phyloP scores from a whole-genome alignment of 2,329 filamentous ascomycete species.

The Claviceps sorghi region DNA sequence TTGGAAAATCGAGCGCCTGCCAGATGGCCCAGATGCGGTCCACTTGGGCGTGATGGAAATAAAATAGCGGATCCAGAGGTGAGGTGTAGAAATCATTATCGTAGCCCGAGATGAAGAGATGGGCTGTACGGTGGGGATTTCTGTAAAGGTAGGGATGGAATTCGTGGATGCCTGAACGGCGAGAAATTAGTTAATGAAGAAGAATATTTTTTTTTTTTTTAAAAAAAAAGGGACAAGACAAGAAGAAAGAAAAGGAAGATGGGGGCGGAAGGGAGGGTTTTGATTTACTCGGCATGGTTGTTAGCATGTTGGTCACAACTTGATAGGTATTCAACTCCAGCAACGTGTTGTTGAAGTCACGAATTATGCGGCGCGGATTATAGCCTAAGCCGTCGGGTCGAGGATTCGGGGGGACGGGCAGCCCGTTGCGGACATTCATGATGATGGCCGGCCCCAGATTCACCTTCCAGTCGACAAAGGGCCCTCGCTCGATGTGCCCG shows the following conservation, averaged over 20 bases:
- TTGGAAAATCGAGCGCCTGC: conserved; percentile 3
- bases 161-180: not conserved
- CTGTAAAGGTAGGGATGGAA: conserved; percentile 2
- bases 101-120: conserved; percentile 3
- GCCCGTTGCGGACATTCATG: not conserved
- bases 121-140: not conserved
- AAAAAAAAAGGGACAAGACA: not conserved
- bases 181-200: not conserved
- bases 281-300: not conserved
- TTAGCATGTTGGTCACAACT: not conserved
- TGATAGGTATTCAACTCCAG: not conserved
- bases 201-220: not conserved
- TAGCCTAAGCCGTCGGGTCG: not conserved
- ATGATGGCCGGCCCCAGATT: conserved; percentile 1
- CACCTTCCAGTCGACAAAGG: not conserved
- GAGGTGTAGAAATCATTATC: conserved; percentile 3
- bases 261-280: too few species aligned
- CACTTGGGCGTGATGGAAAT: conserved; percentile 2
- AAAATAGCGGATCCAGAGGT: conserved; percentile 4
- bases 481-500: conserved; percentile 3
- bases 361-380: conserved; percentile 6
- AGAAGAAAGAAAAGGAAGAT: not conserved
- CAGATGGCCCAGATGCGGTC: conserved; percentile 6
- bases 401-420: not conserved
- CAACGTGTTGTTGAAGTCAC: not conserved